phyloP scores from a whole-genome alignment of 2,329 filamentous ascomycete genomes.

The Paramyrothecium roridum region DNA sequence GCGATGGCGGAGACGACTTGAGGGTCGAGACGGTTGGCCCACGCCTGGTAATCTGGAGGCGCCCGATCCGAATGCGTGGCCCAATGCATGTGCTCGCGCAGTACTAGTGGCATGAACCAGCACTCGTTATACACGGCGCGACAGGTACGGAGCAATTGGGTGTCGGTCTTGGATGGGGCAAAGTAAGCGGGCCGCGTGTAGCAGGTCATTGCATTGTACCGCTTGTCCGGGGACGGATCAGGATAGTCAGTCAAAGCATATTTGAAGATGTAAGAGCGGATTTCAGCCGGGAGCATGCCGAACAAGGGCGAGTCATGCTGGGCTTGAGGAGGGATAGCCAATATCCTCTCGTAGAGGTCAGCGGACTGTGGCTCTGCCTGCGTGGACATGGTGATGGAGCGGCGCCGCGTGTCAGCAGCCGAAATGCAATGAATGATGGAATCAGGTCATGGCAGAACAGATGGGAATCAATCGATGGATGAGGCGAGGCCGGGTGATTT shows the following conservation, averaged over 20 bases:
- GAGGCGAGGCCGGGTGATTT: too few species aligned
- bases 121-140: conserved; percentile 36
- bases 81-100: conserved; percentile 36
- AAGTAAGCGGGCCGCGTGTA: conserved; percentile 38
- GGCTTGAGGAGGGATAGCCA: background rate
- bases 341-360: background rate
- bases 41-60: conserved; percentile 18
- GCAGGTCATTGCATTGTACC: conserved; percentile 26
- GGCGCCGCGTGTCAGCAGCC: too few species aligned
- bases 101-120: conserved; percentile 38
- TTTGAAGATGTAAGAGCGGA: conserved; percentile 45
- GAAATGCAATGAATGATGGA: too few species aligned
- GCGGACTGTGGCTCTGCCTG: background rate
- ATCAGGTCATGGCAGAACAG: too few species aligned
- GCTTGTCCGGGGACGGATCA: conserved; percentile 19
- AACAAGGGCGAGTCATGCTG: conserved; percentile 28
- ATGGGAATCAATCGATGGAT: too few species aligned
- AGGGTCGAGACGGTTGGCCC: background rate
- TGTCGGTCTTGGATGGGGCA: conserved; percentile 30
- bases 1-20: background rate
- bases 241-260: conserved; percentile 34
- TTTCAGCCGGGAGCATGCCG: conserved; percentile 39
- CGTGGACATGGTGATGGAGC: background rate
- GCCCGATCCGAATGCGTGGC: conserved; percentile 23
- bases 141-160: conserved; percentile 37